These are phyloP conservation scores for Botrytis porri DNA, from an alignment of 2,329 filamentous ascomycete genomes.

Conservation along the genomic window DNA sequence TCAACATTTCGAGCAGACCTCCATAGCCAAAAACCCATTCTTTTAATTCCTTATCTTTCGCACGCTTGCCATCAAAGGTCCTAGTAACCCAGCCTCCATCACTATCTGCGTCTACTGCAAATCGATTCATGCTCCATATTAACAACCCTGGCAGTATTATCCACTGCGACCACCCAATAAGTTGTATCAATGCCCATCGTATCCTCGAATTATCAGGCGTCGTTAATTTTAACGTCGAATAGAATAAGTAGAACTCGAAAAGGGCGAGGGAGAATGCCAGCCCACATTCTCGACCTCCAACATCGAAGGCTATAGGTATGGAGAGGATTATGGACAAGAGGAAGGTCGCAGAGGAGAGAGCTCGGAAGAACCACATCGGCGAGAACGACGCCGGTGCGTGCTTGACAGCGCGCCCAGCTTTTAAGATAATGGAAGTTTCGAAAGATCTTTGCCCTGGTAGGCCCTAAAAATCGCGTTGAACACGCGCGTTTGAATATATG, in stretches of 20 bases:
- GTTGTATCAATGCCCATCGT: constrained; percentile 65
- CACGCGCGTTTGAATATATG: neutral
- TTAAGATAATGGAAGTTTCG: constrained; percentile 18
- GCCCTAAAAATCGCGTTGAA: neutral
- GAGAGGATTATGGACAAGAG: constrained; percentile 90
- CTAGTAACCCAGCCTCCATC: constrained; percentile 76
- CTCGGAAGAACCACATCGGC: constrained; percentile 80
- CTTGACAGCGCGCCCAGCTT: constrained; percentile 44
- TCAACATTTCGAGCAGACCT: constrained; percentile 74
- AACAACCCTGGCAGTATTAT: constrained; percentile 79
- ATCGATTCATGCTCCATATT: constrained; percentile 94
- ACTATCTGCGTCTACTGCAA: constrained; percentile 81
- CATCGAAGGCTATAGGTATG: constrained; percentile 96
- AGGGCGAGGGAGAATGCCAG: constrained; percentile 89
- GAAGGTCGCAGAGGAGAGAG: constrained; percentile 78
- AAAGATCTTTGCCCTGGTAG: constrained; percentile 1
- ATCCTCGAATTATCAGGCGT: constrained; percentile 77
- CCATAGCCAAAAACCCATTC: constrained; percentile 89
- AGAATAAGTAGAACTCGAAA: constrained; percentile 85
- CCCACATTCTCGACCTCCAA: constrained; percentile 90
- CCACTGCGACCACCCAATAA: constrained; percentile 78
- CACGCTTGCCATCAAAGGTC: constrained; percentile 67
- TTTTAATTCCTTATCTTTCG: constrained; percentile 62
- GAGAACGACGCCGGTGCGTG: constrained; percentile 48
- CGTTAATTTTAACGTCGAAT: constrained; percentile 74